Base-by-base conservation (phyloP, 2,329 filamentous ascomycete genomes). In the Fusarium paranaense region DNA sequence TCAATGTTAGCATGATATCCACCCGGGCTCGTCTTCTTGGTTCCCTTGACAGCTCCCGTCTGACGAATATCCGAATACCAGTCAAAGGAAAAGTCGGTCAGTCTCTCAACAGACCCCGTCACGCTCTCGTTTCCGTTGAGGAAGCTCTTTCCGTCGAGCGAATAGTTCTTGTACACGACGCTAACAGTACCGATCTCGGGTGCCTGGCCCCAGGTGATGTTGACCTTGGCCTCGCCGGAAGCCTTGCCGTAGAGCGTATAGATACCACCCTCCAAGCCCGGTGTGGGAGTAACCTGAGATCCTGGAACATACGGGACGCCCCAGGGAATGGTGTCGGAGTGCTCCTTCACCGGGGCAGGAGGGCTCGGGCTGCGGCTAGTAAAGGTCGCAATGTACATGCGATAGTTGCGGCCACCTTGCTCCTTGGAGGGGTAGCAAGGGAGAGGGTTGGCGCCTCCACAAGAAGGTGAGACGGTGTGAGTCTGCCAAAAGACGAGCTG, bases 381-480 rank as follows among this genome's bases (percentile, higher is more conserved):
- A 6, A 85, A 77, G 7, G 67, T 78, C 0, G 86, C 84, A 3
- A 87, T 33, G 81, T 87, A 85, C 2, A 86, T 62, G 13, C 85
- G 82, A 20, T 82, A 79, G 7, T 78, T 79, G 9, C 83, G 79
- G 2, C 81, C 83, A 3, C 83, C 84, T 0, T 78, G 80, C 6
- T 80, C 82, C 0, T 81, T 85, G 0, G 84, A 86, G 0, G 75
- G 69, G 6, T 80, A 81, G 64, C 86, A 87, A 3, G 79, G 78
- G 0, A 86, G 79, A 0, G 85, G 82, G 47, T 87, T 87, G 0
- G 20, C 30, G 0, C 85, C 86, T 0, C 85, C 85, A 66, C 86
- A 88, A 1, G 81, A 81, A 0, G 85, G 86, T 0, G 81, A 67
- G 2, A 81, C 70, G 1, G 82, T 81, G 8, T 85, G 74, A 4